These are phyloP conservation scores for Sarocladiaceae sp. DNA, from an alignment of 2,329 filamentous ascomycete species.

Conservation along the genomic window DNA sequence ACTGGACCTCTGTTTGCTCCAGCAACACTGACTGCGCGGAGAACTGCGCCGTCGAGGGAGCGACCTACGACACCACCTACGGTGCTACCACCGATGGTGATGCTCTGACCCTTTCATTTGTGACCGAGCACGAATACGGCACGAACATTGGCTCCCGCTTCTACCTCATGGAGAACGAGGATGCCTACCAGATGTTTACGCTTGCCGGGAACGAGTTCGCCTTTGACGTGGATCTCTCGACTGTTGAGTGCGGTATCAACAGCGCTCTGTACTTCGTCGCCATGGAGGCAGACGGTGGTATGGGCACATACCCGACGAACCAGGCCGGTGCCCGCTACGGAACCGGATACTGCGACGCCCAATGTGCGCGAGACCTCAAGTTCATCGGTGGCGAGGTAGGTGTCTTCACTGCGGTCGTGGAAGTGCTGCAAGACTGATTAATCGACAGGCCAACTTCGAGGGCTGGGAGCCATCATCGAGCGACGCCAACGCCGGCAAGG, in stretches of 20 bases:
- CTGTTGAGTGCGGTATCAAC: constrained; percentile 58
- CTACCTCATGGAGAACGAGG: constrained; percentile 50
- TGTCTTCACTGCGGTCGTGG: background rate
- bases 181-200: constrained; percentile 54
- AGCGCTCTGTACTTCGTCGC: constrained; percentile 55
- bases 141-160: constrained; percentile 41
- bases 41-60: constrained; percentile 41
- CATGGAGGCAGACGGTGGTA: constrained; percentile 48
- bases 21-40: constrained; percentile 32
- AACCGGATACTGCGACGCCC: constrained; percentile 47
- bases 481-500: constrained; percentile 17
- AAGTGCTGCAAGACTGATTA: background rate
- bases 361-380: constrained; percentile 41
- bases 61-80: constrained; percentile 36
- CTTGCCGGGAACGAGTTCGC: constrained; percentile 57
- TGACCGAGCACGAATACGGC: constrained; percentile 39
- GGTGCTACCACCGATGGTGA: constrained; percentile 40
- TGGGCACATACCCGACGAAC: constrained; percentile 37
- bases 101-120: constrained; percentile 43
- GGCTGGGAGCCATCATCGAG: constrained; percentile 17
- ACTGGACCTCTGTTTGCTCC: constrained; percentile 29
- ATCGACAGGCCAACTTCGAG: constrained; percentile 16
- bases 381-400: constrained; percentile 37
- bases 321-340: constrained; percentile 45
- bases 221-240: constrained; percentile 60